A percentile compares a stretch with the other conserved stretches of the same genome.
Evolutionary conservation across 1,284 basidiomycete species (phyloP).

Genomic region (Xerocomus amazonicus): DNA sequence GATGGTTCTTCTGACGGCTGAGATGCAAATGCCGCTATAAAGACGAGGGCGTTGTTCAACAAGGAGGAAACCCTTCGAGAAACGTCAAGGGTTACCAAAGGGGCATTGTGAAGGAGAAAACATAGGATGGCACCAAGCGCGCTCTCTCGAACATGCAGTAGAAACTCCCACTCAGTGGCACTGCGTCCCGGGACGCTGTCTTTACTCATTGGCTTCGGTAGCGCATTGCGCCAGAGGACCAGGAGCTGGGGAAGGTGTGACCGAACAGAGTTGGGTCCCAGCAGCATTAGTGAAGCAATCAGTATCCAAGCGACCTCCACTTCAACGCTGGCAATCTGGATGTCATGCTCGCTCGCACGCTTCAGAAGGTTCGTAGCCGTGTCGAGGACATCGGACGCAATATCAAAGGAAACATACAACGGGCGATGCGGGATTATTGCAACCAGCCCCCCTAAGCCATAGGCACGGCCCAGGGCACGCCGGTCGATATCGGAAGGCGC

Average conservation of each 20-base stretch:
- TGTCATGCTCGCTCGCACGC: conserved; percentile 85
- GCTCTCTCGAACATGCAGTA: conserved; percentile 88
- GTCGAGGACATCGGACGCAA: conserved; percentile 87
- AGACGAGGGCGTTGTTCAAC: conserved; percentile 87
- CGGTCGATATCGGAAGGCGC: conserved; percentile 70
- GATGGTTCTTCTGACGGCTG: conserved; percentile 50
- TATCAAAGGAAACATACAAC: conserved; percentile 92
- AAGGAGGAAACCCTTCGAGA: conserved; percentile 84
- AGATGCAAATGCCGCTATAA: conserved; percentile 70
- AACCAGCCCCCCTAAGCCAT: conserved; percentile 85
- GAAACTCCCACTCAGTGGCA: conserved; percentile 84
- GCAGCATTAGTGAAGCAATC: conserved; percentile 86
- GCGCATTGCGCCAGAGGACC: conserved; percentile 94
- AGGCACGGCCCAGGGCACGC: conserved; percentile 83
- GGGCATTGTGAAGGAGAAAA: conserved; percentile 81
- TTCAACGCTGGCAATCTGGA: conserved; percentile 79
- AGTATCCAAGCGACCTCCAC: conserved; percentile 95
- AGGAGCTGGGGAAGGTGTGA: conserved; percentile 90
- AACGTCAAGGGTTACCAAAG: conserved; percentile 87
- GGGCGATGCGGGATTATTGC: conserved; percentile 84
- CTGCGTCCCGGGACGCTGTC: conserved; percentile 69
- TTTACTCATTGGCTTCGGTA: conserved; percentile 91
- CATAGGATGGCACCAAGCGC: conserved; percentile 86
- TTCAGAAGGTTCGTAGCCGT: conserved; percentile 90
- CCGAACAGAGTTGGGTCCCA: conserved; percentile 92